Conservation (phyloP, 768 basidiomycete species). For the Leccinum ochraceum region DNA sequence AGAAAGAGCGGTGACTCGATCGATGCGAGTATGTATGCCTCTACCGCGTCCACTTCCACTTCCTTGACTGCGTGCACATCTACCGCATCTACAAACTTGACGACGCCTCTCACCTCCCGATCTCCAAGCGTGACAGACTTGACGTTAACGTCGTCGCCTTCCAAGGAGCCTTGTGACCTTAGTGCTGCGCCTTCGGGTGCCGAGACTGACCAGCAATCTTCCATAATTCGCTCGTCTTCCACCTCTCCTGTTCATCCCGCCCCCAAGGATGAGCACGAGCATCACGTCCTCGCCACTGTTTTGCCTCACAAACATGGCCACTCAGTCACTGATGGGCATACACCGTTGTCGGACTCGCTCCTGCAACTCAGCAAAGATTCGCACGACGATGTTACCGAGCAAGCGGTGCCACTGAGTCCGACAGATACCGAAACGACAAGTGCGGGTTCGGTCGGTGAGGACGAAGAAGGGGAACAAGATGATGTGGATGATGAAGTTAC, state of each 20-base stretch:
- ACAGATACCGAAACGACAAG: slow-evolving; percentile 12
- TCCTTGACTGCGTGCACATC: slow-evolving; percentile 26
- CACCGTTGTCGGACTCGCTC: slow-evolving; percentile 4
- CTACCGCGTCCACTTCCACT: slow-evolving; percentile 26
- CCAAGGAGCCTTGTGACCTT: neutral
- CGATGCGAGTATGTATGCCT: slow-evolving; percentile 24
- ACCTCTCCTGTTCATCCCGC: neutral
- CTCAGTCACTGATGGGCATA: neutral
- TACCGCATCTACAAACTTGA: slow-evolving; percentile 16
- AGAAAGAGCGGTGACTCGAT: slow-evolving; percentile 25
- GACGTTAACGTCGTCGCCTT: slow-evolving; percentile 10
- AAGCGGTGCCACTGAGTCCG: slow-evolving; percentile 6
- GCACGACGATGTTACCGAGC: slow-evolving; percentile 5
- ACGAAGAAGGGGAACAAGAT: slow-evolving; percentile 17
- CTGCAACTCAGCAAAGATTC: slow-evolving; percentile 10
- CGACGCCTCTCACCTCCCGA: slow-evolving; percentile 24
- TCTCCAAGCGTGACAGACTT: slow-evolving; percentile 22
- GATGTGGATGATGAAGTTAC: slow-evolving; percentile 23
- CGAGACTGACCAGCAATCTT: neutral
- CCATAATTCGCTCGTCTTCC: neutral
- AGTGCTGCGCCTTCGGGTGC: neutral
- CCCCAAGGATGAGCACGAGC: slow-evolving; percentile 19
- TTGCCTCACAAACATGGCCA: slow-evolving; percentile 4
- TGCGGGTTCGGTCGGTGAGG: slow-evolving; percentile 13
- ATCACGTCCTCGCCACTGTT: slow-evolving; percentile 15